Conservation (phyloP, 306 rosid species). For the Cicer yamashitae region DNA sequence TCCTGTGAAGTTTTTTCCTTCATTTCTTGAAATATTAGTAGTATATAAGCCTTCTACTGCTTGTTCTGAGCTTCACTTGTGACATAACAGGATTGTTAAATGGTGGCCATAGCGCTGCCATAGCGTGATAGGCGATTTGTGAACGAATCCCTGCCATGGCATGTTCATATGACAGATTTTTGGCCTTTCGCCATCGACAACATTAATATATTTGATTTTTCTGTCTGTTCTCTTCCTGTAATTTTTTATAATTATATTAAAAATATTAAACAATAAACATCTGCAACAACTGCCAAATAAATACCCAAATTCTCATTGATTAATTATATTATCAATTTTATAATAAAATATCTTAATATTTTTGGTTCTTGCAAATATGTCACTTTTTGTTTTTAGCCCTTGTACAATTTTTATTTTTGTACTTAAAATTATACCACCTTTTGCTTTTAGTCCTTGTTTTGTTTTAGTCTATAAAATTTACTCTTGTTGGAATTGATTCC, state of each 20-base stretch:
- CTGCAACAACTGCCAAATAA: neutral
- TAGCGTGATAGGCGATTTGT: too few relatives aligned
- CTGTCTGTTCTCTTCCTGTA: neutral
- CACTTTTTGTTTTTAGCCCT: neutral
- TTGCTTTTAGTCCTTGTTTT: neutral
- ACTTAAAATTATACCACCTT: neutral
- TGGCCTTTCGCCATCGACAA: too few relatives aligned
- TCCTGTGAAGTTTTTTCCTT: neutral
- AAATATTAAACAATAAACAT: constrained; percentile 1
- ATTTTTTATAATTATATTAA: constrained; percentile 11
- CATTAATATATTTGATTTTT: neutral
- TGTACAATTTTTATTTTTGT: neutral
- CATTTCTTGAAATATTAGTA: neutral
- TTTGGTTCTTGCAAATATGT: too few relatives aligned
- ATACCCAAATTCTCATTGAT: neutral
- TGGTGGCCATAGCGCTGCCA: too few relatives aligned
- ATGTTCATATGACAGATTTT: too few relatives aligned
- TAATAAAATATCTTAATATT: neutral
- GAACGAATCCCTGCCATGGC: too few relatives aligned
- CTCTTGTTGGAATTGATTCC: neutral
- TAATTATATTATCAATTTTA: neutral
- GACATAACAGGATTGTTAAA: neutral
- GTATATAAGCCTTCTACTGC: neutral
- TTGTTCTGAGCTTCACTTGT: constrained; percentile 10
- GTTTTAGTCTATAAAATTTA: neutral